These are phyloP conservation scores for Podosphaera leucotricha DNA, from an alignment of 2,329 filamentous ascomycete genomes.

Conservation along the genomic window DNA sequence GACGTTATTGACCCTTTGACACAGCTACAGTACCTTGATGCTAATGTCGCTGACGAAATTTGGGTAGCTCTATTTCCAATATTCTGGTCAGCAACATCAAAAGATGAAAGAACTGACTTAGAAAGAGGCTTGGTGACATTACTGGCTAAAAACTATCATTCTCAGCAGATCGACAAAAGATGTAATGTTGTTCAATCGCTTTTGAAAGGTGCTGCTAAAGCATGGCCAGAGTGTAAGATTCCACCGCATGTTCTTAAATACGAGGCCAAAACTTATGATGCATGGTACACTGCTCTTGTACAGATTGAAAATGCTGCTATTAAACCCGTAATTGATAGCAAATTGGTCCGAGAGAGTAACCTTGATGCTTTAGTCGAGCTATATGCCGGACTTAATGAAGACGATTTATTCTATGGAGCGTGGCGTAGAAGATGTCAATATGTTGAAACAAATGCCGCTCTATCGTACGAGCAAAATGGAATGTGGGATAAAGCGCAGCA, in stretches of 20 bases:
- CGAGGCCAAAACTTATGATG: slow-evolving; percentile 77
- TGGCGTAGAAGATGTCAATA: slow-evolving; percentile 92
- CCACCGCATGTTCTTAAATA: slow-evolving; percentile 94
- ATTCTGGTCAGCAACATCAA: slow-evolving; percentile 71
- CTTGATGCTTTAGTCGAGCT: slow-evolving; percentile 87
- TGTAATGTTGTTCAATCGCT: slow-evolving; percentile 91
- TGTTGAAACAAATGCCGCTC: slow-evolving; percentile 85
- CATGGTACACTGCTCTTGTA: slow-evolving; percentile 84
- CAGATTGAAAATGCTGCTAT: slow-evolving; percentile 80
- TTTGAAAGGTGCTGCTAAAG: slow-evolving; percentile 64
- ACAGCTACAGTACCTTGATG: slow-evolving; percentile 79
- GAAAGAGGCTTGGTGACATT: slow-evolving; percentile 79
- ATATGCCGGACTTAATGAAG: slow-evolving; percentile 75
- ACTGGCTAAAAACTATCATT: slow-evolving; percentile 87
- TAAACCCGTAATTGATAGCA: slow-evolving; percentile 54
- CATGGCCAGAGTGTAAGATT: slow-evolving; percentile 71
- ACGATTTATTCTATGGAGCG: slow-evolving; percentile 91
- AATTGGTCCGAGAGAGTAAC: slow-evolving; percentile 74
- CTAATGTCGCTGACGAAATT: slow-evolving; percentile 59
- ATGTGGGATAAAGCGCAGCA: slow-evolving; percentile 99
- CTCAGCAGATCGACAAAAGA: slow-evolving; percentile 76
- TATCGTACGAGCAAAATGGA: slow-evolving; percentile 96
- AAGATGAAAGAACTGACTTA: slow-evolving; percentile 73
- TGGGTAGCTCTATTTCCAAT: slow-evolving; percentile 85
- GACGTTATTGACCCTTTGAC: slow-evolving; percentile 77